Evolutionary conservation across 345 rosid species (phyloP), one percentile per base, ranked within the genome.

Genomic region (Gossypium rotundifolium): DNA sequence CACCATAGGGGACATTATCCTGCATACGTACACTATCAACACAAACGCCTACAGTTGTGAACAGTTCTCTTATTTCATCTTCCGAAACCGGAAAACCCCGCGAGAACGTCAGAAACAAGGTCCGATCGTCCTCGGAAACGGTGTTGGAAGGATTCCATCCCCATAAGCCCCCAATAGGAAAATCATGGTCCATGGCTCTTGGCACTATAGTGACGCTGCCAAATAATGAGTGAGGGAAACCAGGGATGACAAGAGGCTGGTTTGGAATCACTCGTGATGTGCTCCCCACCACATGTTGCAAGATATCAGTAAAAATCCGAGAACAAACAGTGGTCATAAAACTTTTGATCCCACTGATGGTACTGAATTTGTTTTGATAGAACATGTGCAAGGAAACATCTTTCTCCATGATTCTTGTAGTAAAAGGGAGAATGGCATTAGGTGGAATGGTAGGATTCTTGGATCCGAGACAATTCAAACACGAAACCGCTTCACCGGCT

Each of bases 41-140:
- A 17, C 75, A 48, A 4, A 77, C 82, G 0, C 85, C 86, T 57
- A 73, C 69, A 2, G 54, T 46, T 0, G 74, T 76, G 33, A 86
- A 84, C 57, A 84, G 76, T 29, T 79, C 81, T 49, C 57, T 76
- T 60, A 84, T 84, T 70, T 86, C 89, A 14, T 79, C 81, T 74
- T 58, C 76, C 0, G 82, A 49, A 17, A 86, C 89, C 0, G 84
- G 85, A 70, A 86, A 86, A 0, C 87, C 89, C 55, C 89, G 40
- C 0, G 89, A 86, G 67, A 86, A 86, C 0, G 87, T 86, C 2
- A 84, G 80, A 33, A 86, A 84, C 86, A 86, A 58, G 0, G 87
- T 84, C 60, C 78, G 74, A 2, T 86, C 87, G 16, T 86, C 86
- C 57, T 81, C 85, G 0, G 81, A 61, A 9, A 72, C 71, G 20